phyloP scores from a whole-genome alignment of 2,329 filamentous ascomycete genomes.

The Huntiella decipiens region DNA sequence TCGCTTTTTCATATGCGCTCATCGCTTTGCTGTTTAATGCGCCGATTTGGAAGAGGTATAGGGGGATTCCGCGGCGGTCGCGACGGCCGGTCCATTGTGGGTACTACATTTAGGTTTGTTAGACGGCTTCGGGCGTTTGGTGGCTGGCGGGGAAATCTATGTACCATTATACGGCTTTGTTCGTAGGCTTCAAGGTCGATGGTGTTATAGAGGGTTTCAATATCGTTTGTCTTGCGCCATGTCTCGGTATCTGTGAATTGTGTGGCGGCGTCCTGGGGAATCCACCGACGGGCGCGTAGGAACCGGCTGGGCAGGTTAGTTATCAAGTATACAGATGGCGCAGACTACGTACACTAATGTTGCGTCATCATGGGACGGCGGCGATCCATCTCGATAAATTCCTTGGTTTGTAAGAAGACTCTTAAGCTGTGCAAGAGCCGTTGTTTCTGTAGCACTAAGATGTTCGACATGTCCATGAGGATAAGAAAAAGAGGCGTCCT shows the following conservation, averaged over 20 bases:
- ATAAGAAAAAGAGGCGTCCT: slow-evolving; percentile 30
- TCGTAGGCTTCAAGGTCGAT: slow-evolving; percentile 78
- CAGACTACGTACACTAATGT: slow-evolving; percentile 40
- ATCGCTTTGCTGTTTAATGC: slow-evolving; percentile 70
- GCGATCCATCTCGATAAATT: slow-evolving; percentile 37
- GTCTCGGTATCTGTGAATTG: slow-evolving; percentile 82
- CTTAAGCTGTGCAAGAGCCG: slow-evolving; percentile 56
- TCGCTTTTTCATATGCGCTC: slow-evolving; percentile 52
- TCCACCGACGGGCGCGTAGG: slow-evolving; percentile 67
- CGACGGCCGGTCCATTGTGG: slow-evolving; percentile 88
- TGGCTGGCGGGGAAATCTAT: neutral
- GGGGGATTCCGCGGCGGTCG: slow-evolving; percentile 72
- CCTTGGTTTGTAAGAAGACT: slow-evolving; percentile 42
- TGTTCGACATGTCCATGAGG: slow-evolving; percentile 67
- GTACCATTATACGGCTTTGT: slow-evolving; percentile 54
- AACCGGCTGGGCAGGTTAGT: slow-evolving; percentile 42
- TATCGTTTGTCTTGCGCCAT: slow-evolving; percentile 63
- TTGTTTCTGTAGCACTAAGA: slow-evolving; percentile 48
- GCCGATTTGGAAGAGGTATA: slow-evolving; percentile 79
- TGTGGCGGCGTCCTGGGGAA: slow-evolving; percentile 53
- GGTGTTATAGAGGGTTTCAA: slow-evolving; percentile 64
- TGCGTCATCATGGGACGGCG: slow-evolving; percentile 51
- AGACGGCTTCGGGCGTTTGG: too few species aligned
- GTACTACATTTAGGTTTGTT: slow-evolving; percentile 36
- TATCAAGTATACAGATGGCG: neutral